Evolutionary conservation across 768 basidiomycete genomes (phyloP).

Genomic region (Termitomyces sp.): DNA sequence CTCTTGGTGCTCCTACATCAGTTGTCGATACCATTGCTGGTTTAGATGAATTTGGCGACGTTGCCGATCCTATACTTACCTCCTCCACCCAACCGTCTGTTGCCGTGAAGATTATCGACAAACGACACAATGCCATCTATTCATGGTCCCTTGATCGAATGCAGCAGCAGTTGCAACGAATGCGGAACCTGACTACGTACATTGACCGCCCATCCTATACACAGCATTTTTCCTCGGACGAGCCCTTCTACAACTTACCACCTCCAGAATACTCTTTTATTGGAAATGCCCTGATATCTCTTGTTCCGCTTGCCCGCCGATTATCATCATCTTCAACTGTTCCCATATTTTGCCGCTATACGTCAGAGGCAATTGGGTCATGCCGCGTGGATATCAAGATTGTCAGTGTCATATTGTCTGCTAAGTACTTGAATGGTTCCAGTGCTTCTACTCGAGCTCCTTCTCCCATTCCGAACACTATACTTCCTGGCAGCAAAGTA

Average conservation of each 20-base stretch:
- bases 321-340: conserved; percentile 70
- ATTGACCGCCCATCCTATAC: conserved; percentile 91
- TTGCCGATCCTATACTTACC: conserved; percentile 74
- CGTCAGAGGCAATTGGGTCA: conserved; percentile 92
- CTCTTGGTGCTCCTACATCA: conserved; percentile 73
- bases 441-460: conserved; percentile 64
- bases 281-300: conserved; percentile 77
- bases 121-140: conserved; percentile 80
- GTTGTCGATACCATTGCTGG: conserved; percentile 83
- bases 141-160: conserved; percentile 89
- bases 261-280: conserved; percentile 91
- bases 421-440: conserved; percentile 57
- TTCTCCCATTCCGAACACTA: conserved; percentile 62
- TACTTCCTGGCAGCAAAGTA: conserved; percentile 76
- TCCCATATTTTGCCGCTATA: conserved; percentile 92
- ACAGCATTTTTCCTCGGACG: conserved; percentile 89
- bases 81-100: conserved; percentile 77
- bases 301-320: conserved; percentile 74
- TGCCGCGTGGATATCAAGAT: conserved; percentile 85
- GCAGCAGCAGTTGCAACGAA: conserved; percentile 83
- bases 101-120: conserved; percentile 88
- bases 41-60: conserved; percentile 88
- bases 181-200: conserved; percentile 89
- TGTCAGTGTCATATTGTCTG: conserved; percentile 58
- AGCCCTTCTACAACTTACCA: conserved; percentile 87